Evolutionary conservation across 768 basidiomycete genomes (phyloP), one percentile per base, ranked within the genome.

Genomic region (Mycena leptocephala): DNA sequence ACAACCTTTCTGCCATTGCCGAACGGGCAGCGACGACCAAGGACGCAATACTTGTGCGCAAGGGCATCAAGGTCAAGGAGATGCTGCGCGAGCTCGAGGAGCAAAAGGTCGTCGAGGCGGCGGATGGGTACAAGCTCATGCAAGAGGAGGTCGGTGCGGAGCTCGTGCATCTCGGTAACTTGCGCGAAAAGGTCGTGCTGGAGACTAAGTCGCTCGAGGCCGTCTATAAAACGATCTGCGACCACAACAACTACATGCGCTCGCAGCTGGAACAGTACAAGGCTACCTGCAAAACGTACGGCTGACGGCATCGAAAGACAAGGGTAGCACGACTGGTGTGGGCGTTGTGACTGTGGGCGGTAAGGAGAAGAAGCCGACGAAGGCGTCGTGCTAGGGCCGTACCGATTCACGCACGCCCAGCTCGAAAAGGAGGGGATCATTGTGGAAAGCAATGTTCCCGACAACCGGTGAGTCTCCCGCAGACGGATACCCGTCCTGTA

Each of bases 391-490:
- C 92, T 98, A 51, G 98, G 98, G 7, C 98, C 98, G 14, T 99
- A 98, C 86, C 92, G 98, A 76, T 99, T 98, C 81, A 99, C 98
- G 3, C 98, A 99, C 83, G 96, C 96, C 30, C 98, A 99, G 83
- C 87, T 99, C 79, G 98, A 99, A 89, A 99, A 99, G 86, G 98
- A 99, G 86, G 97, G 97, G 16, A 97, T 99, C 81, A 99, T 99
- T 81, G 96, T 99, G 62, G 97, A 99, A 85, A 99, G 97, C 83
- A 99, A 99, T 84, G 98, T 99, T 33, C 98, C 98, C 14, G 98
- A 99, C 84, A 99, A 98, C 83, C 90, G 98, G 97, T 96, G 74
- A 81, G 94, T 70, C n/a, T n/a, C n/a, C n/a, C n/a, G n/a, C n/a
- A n/a, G 46, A n/a, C 66, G 62, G 53, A 24, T 64, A 68, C 78